A percentile compares a stretch with the other conserved stretches of the same genome.
Conservation (phyloP, 495 filamentous ascomycete genomes). For the Melanomma pulvis-pyrius region DNA sequence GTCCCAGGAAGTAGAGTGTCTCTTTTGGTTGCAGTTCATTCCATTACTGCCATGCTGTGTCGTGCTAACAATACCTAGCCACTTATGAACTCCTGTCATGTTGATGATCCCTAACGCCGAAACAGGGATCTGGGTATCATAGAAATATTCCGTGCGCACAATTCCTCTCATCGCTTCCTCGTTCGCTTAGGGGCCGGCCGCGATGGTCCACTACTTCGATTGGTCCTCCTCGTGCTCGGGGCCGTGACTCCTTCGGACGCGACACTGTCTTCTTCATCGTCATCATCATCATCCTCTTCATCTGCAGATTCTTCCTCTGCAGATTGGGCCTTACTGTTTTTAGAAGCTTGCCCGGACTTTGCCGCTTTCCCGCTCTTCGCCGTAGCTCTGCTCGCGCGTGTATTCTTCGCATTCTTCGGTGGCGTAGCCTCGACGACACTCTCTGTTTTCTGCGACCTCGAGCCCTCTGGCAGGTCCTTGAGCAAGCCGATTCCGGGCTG, state of each 20-base stretch:
- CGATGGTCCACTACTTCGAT: slow-evolving; percentile 10
- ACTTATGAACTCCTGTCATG: background rate
- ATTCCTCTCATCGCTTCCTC: slow-evolving; percentile 19
- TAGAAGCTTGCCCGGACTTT: slow-evolving; percentile 42
- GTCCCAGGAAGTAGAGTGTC: no score
- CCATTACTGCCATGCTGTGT: no score
- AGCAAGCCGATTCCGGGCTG: slow-evolving; percentile 31
- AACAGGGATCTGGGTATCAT: background rate
- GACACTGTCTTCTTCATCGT: slow-evolving; percentile 42
- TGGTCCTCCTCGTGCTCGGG: slow-evolving; percentile 26
- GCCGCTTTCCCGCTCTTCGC: slow-evolving; percentile 39
- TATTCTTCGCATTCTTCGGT: slow-evolving; percentile 48
- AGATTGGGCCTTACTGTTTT: slow-evolving; percentile 39
- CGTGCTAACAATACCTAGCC: background rate
- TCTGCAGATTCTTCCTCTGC: slow-evolving; percentile 33
- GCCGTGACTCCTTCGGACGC: slow-evolving; percentile 37
- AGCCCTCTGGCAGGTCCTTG: slow-evolving; percentile 36
- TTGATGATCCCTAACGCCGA: background rate
- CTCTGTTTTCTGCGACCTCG: slow-evolving; percentile 43
- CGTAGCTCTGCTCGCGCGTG: slow-evolving; percentile 43
- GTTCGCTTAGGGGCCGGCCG: slow-evolving; percentile 13
- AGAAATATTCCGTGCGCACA: background rate
- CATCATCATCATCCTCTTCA: slow-evolving; percentile 45
- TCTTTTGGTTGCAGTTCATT: no score
- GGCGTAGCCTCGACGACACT: slow-evolving; percentile 35